These are phyloP conservation scores for Dictyostelium brefeldianum DNA, from an alignment of 78 protist species.

Conservation along the genomic window DNA sequence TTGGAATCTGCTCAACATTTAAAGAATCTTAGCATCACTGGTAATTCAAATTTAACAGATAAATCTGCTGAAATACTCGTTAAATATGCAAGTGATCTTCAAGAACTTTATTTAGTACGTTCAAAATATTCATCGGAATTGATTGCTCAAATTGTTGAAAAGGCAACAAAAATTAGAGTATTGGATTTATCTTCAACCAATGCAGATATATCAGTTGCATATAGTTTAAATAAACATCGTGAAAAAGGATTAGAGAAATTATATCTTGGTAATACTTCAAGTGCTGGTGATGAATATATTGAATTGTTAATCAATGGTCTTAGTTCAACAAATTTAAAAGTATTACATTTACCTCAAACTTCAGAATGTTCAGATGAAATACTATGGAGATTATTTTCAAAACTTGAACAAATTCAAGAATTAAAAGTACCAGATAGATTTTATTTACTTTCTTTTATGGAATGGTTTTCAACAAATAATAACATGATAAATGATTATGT, in stretches of 20 bases:
- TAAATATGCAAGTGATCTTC: not conserved
- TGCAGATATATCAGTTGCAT: not conserved
- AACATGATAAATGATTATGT: not conserved
- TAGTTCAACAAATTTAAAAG: slow-evolving; percentile 1
- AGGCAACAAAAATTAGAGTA: not conserved
- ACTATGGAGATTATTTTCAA: slow-evolving; percentile 43
- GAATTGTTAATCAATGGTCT: not conserved
- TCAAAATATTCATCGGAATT: not conserved
- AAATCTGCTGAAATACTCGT: not conserved
- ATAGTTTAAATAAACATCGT: slow-evolving; percentile 35
- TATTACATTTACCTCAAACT: slow-evolving; percentile 6
- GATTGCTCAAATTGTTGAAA: slow-evolving; percentile 29
- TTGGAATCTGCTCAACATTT: not conserved
- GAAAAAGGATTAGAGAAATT: slow-evolving; percentile 25
- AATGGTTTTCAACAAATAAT: not conserved
- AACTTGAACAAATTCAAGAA: not conserved
- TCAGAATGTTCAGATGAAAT: not conserved
- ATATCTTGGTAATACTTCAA: not conserved
- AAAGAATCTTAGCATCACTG: slow-evolving; percentile 1
- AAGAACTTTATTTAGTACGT: not conserved
- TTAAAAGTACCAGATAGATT: slow-evolving; percentile 18
- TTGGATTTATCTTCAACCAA: slow-evolving; percentile 3
- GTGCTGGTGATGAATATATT: not conserved
- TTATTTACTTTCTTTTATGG: slow-evolving; percentile 24
- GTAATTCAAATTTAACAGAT: slow-evolving; percentile 19